phyloP scores from a whole-genome alignment of 768 basidiomycete species.

The Agaricus sinodeliciosus region DNA sequence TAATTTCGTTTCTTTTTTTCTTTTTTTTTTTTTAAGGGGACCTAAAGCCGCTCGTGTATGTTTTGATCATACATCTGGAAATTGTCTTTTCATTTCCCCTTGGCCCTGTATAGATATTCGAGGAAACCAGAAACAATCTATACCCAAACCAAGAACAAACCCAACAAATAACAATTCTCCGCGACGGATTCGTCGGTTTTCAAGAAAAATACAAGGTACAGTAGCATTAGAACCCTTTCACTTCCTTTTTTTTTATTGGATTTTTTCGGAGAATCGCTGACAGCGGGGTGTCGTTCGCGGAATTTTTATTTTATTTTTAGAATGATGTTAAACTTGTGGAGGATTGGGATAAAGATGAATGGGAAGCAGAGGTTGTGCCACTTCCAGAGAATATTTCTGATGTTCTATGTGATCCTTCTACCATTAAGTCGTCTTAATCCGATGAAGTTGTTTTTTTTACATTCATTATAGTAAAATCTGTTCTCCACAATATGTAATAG shows the following conservation, averaged over 20 bases:
- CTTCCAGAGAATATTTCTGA: conserved; percentile 16
- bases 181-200: conserved; percentile 68
- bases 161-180: conserved; percentile 60
- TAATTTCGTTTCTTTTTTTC: background rate
- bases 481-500: too few species aligned
- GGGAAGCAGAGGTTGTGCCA: conserved; percentile 32
- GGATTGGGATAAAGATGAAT: conserved; percentile 66
- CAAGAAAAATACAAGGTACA: conserved; percentile 61
- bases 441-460: too few species aligned
- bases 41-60: conserved; percentile 72
- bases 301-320: too few species aligned
- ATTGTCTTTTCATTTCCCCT: background rate
- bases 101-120: conserved; percentile 65
- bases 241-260: background rate
- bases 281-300: background rate
- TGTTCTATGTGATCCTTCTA: background rate
- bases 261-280: background rate
- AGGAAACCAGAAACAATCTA: conserved; percentile 49
- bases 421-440: too few species aligned
- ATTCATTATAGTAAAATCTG: too few species aligned
- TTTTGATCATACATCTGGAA: background rate
- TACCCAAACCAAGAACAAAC: conserved; percentile 33
- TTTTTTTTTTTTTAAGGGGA: conserved; percentile 37
- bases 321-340: conserved; percentile 67
- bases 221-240: background rate